These are phyloP conservation scores for Phytophthora meadii DNA, from an alignment of 352 stramenopile genomes.

Conservation along the genomic window DNA sequence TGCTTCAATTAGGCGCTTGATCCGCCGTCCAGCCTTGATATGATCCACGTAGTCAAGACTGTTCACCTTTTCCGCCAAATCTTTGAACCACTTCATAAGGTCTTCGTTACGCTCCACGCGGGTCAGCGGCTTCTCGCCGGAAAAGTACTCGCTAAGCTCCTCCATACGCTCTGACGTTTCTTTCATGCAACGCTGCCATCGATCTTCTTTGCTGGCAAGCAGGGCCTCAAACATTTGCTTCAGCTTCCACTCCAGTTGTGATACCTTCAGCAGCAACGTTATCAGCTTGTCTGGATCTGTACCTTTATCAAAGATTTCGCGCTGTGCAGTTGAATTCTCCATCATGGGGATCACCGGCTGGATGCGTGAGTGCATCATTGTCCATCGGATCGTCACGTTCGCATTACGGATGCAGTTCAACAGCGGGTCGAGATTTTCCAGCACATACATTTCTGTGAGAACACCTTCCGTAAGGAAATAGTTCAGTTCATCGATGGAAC, in stretches of 20 bases:
- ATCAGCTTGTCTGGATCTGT: slow-evolving; percentile 89
- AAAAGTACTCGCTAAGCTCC: slow-evolving; percentile 95
- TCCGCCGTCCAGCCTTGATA: slow-evolving; percentile 93
- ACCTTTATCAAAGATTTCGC: slow-evolving; percentile 83
- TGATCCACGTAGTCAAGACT: slow-evolving; percentile 92
- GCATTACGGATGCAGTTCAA: slow-evolving; percentile 92
- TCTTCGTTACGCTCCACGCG: slow-evolving; percentile 94
- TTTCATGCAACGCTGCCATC: slow-evolving; percentile 91
- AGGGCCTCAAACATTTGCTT: slow-evolving; percentile 94
- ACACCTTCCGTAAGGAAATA: slow-evolving; percentile 93
- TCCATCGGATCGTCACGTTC: slow-evolving; percentile 95
- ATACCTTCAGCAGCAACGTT: slow-evolving; percentile 93
- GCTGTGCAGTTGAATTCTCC: slow-evolving; percentile 82
- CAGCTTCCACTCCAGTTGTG: slow-evolving; percentile 95
- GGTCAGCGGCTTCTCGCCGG: slow-evolving; percentile 92
- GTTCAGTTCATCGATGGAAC: slow-evolving; percentile 90
- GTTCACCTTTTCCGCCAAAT: slow-evolving; percentile 91
- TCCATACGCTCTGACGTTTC: slow-evolving; percentile 92
- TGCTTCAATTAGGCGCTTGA: slow-evolving; percentile 94
- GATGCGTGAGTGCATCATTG: slow-evolving; percentile 94
- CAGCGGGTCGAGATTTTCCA: slow-evolving; percentile 92
- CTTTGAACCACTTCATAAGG: slow-evolving; percentile 93
- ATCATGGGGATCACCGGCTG: slow-evolving; percentile 89
- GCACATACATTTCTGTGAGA: slow-evolving; percentile 93
- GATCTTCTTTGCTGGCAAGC: slow-evolving; percentile 90